phyloP scores from a whole-genome alignment of 129 eudicot species.

The Chrysanthemum makinoi region DNA sequence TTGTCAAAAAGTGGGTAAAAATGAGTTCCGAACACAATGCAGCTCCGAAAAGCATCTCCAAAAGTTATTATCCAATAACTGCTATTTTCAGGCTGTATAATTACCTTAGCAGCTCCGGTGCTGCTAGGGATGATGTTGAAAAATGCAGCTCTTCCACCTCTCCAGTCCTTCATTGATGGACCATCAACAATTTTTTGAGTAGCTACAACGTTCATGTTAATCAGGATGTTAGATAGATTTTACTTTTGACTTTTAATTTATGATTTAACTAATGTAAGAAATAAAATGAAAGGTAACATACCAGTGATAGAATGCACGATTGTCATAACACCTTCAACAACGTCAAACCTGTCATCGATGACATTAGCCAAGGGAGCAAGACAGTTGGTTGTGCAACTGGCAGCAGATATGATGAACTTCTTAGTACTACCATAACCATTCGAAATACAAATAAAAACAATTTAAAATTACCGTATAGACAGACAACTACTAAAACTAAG shows the following conservation, averaged over 20 bases:
- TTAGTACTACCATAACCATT: constrained; percentile 76
- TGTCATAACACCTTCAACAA: constrained; percentile 38
- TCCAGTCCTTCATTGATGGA: no score
- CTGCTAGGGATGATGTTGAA: no score
- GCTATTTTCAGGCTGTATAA: no score
- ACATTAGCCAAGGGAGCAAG: constrained; percentile 95
- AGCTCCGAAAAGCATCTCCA: no score
- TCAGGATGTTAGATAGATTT: neutral
- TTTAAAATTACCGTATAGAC: neutral
- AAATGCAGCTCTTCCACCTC: no score
- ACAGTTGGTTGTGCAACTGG: constrained; percentile 92
- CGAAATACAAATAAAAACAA: neutral
- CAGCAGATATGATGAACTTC: constrained; percentile 88
- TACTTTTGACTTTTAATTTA: neutral
- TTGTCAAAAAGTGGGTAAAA: no score
- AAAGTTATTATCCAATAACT: no score
- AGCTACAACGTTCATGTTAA: constrained; percentile 19
- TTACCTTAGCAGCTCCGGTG: no score
- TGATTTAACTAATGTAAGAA: neutral
- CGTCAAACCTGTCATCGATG: constrained; percentile 34
- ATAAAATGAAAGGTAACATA: constrained; percentile 4
- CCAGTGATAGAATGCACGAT: constrained; percentile 40
- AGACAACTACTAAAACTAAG: neutral
- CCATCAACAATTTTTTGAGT: no score
- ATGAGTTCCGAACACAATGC: no score